Evolutionary conservation across 768 basidiomycete species (phyloP), one percentile per base, ranked within the genome.

Genomic region (Lactifluus hygrophoroides): DNA sequence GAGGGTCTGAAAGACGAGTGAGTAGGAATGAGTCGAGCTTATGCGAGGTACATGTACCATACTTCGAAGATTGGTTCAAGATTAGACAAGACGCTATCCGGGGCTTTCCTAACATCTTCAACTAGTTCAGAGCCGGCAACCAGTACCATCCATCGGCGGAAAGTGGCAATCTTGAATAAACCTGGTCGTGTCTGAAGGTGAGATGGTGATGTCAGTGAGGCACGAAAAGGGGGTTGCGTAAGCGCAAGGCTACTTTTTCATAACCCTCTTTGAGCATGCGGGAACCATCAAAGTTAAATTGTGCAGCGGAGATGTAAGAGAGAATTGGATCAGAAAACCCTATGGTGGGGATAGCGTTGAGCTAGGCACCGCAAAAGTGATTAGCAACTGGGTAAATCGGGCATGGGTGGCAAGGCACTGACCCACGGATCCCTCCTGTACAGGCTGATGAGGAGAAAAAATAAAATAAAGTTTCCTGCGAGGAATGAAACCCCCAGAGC

Each of bases 101-200:
- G 70, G 17, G 75, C 75, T 55, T 69, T 75, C 25, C 80, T 73
- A 17, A 85, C 64, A 40, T 84, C 82, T 5, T 83, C 77, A 11
- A 81, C 65, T 44, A 76, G 69, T 27, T 74, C 59, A 0, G 70
- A 67, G 1, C 77, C 75, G n/a, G 72, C 72, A 23, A 77, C 65
- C 11, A 83, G 64, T 23, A 80, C 70, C 13, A 74, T 58, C 80
- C 81, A 82, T 46, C 71, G 67, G 37, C 75, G 69, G 45, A 77
- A 63, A 40, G 71, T 69, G 0, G 80, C 67, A 5, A 81, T 69
- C 64, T 75, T 77, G 68, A 80, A 82, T 7, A 66, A 40, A 5
- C 64, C 51, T 14, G 49, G 49, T 21, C 66, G 56, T 53, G 64
- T 55, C 66, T 68, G 30, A 21, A 37, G 23, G 13, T 13, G 17